phyloP scores from a whole-genome alignment of 2,329 filamentous ascomycete species.

The Fusarium coffeatum region DNA sequence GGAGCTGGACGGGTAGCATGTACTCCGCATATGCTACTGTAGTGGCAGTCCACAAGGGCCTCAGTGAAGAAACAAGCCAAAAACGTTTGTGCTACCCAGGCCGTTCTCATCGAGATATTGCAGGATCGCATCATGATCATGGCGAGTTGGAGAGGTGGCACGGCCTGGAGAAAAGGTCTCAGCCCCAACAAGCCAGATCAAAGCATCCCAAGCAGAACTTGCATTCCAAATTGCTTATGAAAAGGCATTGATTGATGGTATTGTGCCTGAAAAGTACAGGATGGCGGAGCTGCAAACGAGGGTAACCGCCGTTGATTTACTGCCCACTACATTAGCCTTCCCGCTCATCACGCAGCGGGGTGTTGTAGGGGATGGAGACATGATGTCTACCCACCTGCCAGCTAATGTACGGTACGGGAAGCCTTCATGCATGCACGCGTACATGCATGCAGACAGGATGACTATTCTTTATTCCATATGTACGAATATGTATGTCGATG shows the following conservation, averaged over 20 bases:
- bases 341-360: slow-evolving; percentile 47
- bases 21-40: slow-evolving; percentile 45
- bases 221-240: neutral
- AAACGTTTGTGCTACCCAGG: slow-evolving; percentile 37
- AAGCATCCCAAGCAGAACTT: neutral
- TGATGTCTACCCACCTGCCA: slow-evolving; percentile 44
- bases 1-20: slow-evolving; percentile 39
- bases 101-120: slow-evolving; percentile 43
- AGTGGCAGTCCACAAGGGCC: slow-evolving; percentile 40
- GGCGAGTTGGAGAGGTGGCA: slow-evolving; percentile 26
- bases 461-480: slow-evolving; percentile 34
- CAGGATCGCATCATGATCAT: slow-evolving; percentile 44
- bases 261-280: slow-evolving; percentile 3
- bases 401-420: slow-evolving; percentile 45
- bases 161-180: slow-evolving; percentile 14
- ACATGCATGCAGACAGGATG: slow-evolving; percentile 43
- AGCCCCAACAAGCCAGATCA: slow-evolving; percentile 8
- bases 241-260: slow-evolving; percentile 1
- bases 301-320: slow-evolving; percentile 40
- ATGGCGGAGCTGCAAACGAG: slow-evolving; percentile 30
- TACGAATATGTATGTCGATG: slow-evolving; percentile 44
- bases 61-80: slow-evolving; percentile 32
- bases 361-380: slow-evolving; percentile 37
- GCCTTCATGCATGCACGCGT: slow-evolving; percentile 38
- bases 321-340: slow-evolving; percentile 50